Base-by-base conservation (phyloP, 257 asterid species). In the Gardenia jasminoides region DNA sequence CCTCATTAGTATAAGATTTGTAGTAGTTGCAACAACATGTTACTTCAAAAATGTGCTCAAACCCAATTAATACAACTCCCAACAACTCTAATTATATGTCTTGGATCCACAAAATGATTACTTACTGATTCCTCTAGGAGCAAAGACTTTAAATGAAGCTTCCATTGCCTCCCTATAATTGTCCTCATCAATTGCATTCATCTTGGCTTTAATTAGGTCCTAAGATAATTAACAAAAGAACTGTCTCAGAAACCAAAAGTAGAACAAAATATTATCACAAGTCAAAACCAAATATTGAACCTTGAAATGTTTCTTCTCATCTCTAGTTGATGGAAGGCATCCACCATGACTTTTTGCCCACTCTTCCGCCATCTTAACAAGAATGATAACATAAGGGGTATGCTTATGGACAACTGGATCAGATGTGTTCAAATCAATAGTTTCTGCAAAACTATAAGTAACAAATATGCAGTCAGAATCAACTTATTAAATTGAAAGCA, bases 91-190 rank as follows among this genome's bases (percentile, higher is more conserved):
- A 67, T 33, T 6, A 28, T 43, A 7, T 66, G 19, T 46, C n/a
- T 28, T 58, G 46, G 30, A 67, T 33, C 15, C 1, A 22, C 36
- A 78, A 39, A 64, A 30, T 69, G 26, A 24, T 43, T 6, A 88
- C 97, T 90, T 90, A 96, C 99, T 91, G 72, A 93, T 92, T 87
- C 98, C 99, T 88, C 71, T 88, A 75, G 97, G 91, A 79, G 96
- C 87, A 86, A 91, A 95, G 62, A 96, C 91, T 87, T 96, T 96
- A 84, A 86, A 93, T 70, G 98, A 91, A 82, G 97, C 97, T 71
- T 93, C 97, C 30, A 91, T 86, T 75, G 99, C 99, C 90, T 96
- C 99, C 82, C 88, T 96, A 84, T 91, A 96, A 84, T 96, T 93
- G 83, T 93, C 99, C 85, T 96, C 99, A 84, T 96, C 99, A 12